These are phyloP conservation scores for Colletotrichum liaoningense DNA, from an alignment of 2,329 filamentous ascomycete species.

Conservation along the genomic window DNA sequence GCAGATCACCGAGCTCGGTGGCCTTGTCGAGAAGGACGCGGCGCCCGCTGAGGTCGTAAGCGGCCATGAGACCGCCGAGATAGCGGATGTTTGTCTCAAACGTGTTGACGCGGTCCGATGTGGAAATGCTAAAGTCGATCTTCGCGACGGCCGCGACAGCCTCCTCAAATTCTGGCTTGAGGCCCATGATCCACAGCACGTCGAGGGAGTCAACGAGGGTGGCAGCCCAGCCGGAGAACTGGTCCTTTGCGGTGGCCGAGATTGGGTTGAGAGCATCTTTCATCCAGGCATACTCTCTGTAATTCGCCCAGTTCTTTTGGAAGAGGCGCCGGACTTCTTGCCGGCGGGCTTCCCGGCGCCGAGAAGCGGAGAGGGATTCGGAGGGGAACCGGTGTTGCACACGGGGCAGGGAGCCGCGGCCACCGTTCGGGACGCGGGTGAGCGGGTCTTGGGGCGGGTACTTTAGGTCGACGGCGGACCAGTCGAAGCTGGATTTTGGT, in stretches of 20 bases:
- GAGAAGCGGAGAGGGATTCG: slow-evolving; percentile 39
- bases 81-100: slow-evolving; percentile 81
- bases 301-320: slow-evolving; percentile 52
- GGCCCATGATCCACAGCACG: slow-evolving; percentile 66
- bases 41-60: slow-evolving; percentile 73
- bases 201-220: slow-evolving; percentile 60
- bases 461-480: slow-evolving; percentile 44
- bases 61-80: slow-evolving; percentile 74
- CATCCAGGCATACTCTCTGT: slow-evolving; percentile 58
- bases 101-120: slow-evolving; percentile 58
- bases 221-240: slow-evolving; percentile 60
- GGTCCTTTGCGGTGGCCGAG: slow-evolving; percentile 49
- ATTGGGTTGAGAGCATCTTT: slow-evolving; percentile 58
- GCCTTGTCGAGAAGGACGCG: slow-evolving; percentile 70
- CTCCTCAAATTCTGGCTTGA: slow-evolving; percentile 61
- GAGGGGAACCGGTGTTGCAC: slow-evolving; percentile 49
- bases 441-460: slow-evolving; percentile 40
- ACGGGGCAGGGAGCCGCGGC: slow-evolving; percentile 41
- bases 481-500: slow-evolving; percentile 50
- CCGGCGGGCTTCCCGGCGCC: slow-evolving; percentile 45
- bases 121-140: slow-evolving; percentile 61
- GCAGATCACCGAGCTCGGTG: slow-evolving; percentile 70
- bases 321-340: slow-evolving; percentile 49
- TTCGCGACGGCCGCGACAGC: slow-evolving; percentile 54
- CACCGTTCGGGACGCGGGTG: slow-evolving; percentile 39